These are phyloP conservation scores for Dipteronia dyeriana DNA, from an alignment of 345 rosid species.

Conservation along the genomic window DNA sequence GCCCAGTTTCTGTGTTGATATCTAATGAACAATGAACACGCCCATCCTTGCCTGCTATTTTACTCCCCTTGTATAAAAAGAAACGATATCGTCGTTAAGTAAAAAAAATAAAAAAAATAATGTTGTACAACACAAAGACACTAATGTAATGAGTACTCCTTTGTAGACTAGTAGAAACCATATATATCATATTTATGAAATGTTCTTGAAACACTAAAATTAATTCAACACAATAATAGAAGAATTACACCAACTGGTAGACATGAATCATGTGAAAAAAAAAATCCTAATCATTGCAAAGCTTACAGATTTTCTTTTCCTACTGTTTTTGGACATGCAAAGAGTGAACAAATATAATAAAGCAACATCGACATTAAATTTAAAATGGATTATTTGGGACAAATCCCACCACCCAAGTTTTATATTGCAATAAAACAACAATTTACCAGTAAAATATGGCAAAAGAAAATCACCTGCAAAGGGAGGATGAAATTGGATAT, in stretches of 20 bases:
- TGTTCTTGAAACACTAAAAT: background rate
- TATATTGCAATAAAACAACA: background rate
- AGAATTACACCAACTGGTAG: background rate
- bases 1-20: conserved; percentile 97
- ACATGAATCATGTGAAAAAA: too few relatives aligned
- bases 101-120: conserved; percentile 1
- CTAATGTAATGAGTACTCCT: background rate
- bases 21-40: conserved; percentile 95
- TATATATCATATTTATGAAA: background rate
- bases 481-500: conserved; percentile 97
- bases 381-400: background rate
- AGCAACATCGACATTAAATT: background rate
- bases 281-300: background rate
- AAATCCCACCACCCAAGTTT: background rate
- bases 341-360: background rate
- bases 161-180: background rate
- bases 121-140: background rate
- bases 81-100: background rate
- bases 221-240: background rate
- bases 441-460: conserved; percentile 5
- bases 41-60: conserved; percentile 77
- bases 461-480: conserved; percentile 62
- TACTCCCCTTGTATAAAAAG: conserved; percentile 53
- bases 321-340: background rate
- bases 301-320: background rate